A percentile compares a stretch with the other conserved stretches of the same genome.
phyloP scores from a whole-genome alignment of 768 basidiomycete species.

The Dioszegia aurantiaca region DNA sequence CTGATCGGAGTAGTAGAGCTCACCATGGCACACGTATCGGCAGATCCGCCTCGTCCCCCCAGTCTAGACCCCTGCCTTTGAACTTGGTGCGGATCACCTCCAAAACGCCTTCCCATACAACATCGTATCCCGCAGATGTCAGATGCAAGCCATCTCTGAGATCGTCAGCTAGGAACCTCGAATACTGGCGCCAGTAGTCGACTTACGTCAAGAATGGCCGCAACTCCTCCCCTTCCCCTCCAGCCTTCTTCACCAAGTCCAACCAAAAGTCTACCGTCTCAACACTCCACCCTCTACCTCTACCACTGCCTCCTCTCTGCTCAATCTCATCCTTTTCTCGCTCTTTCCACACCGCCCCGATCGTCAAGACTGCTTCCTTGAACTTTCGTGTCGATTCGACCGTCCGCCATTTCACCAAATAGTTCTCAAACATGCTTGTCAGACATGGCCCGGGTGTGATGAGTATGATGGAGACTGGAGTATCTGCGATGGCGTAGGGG shows the following conservation, averaged over 20 bases:
- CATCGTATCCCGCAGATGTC: constrained; percentile 14
- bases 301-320: neutral
- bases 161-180: neutral
- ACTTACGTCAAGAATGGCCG: constrained; percentile 21
- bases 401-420: neutral
- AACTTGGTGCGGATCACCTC: constrained; percentile 19
- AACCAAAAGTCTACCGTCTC: constrained; percentile 30
- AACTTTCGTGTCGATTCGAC: constrained; percentile 11
- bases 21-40: constrained; percentile 28
- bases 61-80: constrained; percentile 29
- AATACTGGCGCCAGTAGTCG: neutral
- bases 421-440: constrained; percentile 7
- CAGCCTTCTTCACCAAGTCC: constrained; percentile 18
- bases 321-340: neutral
- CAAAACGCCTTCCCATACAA: constrained; percentile 10
- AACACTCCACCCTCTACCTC: constrained; percentile 20
- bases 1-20: constrained; percentile 6
- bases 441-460: constrained; percentile 22
- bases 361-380: constrained; percentile 18
- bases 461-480: constrained; percentile 18
- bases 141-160: constrained; percentile 22
- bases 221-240: constrained; percentile 26
- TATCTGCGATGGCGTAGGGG: constrained; percentile 16
- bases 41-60: constrained; percentile 25
- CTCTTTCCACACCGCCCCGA: constrained; percentile 18